Percentiles rank a stretch among this genome's conserved stretches.
These are phyloP conservation scores for Eremomyces bilateralis DNA, from an alignment of 495 filamentous ascomycete genomes.

Conservation along the genomic window DNA sequence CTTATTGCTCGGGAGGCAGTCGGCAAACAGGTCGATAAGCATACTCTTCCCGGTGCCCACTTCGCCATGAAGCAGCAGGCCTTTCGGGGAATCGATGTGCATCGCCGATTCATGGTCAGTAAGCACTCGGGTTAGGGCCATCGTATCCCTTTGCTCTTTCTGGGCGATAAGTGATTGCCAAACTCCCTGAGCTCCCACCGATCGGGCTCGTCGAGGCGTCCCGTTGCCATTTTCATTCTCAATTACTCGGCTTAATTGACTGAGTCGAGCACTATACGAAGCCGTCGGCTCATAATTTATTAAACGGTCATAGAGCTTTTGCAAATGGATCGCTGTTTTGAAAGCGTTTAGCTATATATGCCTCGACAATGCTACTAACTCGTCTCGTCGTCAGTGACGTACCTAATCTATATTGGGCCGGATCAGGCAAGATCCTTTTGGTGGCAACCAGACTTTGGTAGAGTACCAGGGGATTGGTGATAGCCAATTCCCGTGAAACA, in stretches of 20 bases:
- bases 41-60: constrained; percentile 54
- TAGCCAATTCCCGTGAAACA: too few relatives aligned
- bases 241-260: constrained; percentile 26
- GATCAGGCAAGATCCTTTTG: constrained; percentile 35
- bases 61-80: constrained; percentile 45
- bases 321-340: constrained; percentile 34
- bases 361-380: background rate
- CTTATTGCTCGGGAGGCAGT: constrained; percentile 39
- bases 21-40: constrained; percentile 46
- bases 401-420: constrained; percentile 38
- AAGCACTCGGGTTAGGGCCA: constrained; percentile 36
- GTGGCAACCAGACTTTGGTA: constrained; percentile 41
- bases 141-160: constrained; percentile 23
- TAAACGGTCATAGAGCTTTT: constrained; percentile 41
- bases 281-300: constrained; percentile 45
- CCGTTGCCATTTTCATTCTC: constrained; percentile 5
- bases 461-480: constrained; percentile 50
- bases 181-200: constrained; percentile 8
- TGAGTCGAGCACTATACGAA: constrained; percentile 35
- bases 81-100: constrained; percentile 36
- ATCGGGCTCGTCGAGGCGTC: constrained; percentile 1
- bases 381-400: constrained; percentile 3
- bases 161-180: constrained; percentile 18
- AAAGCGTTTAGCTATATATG: constrained; percentile 2
- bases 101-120: constrained; percentile 41